These are phyloP conservation scores for Vaccinium myrtillus DNA, from an alignment of 148 eudicot genomes.

Conservation along the genomic window DNA sequence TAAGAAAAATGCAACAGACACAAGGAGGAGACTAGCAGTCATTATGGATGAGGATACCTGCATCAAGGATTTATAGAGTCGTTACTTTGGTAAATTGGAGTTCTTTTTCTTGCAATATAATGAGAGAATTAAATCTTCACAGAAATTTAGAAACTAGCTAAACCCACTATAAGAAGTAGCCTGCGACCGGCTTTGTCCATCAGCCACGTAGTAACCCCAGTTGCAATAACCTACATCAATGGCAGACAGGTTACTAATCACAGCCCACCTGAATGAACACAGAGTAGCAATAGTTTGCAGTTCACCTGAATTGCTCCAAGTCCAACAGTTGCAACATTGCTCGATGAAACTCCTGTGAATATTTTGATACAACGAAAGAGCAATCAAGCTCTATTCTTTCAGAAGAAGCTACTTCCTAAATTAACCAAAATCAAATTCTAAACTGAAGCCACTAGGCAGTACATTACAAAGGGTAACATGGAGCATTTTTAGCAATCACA, in stretches of 20 bases:
- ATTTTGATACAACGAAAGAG: constrained; percentile 9
- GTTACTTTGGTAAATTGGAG: neutral
- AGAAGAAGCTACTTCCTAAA: neutral
- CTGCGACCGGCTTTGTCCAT: constrained; percentile 88
- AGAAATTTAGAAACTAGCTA: neutral
- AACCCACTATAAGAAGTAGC: constrained; percentile 63
- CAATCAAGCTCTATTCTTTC: neutral
- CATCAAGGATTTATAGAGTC: constrained; percentile 12
- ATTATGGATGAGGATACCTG: constrained; percentile 67
- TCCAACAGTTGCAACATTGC: constrained; percentile 75
- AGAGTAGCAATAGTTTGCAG: neutral
- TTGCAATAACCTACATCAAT: constrained; percentile 62
- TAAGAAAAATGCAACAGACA: constrained; percentile 62
- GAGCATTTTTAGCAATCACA: neutral
- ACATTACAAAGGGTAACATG: neutral
- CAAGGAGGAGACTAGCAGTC: constrained; percentile 61
- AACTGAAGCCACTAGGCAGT: neutral
- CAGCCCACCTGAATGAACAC: neutral
- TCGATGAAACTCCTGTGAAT: constrained; percentile 60
- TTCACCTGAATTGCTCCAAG: constrained; percentile 79
- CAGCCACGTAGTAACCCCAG: constrained; percentile 69
- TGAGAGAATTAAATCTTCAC: neutral
- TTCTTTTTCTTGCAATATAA: neutral
- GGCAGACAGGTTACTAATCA: constrained; percentile 8
- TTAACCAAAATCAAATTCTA: neutral